These are phyloP conservation scores for Echium plantagineum DNA, from an alignment of 257 asterid species.

Conservation along the genomic window DNA sequence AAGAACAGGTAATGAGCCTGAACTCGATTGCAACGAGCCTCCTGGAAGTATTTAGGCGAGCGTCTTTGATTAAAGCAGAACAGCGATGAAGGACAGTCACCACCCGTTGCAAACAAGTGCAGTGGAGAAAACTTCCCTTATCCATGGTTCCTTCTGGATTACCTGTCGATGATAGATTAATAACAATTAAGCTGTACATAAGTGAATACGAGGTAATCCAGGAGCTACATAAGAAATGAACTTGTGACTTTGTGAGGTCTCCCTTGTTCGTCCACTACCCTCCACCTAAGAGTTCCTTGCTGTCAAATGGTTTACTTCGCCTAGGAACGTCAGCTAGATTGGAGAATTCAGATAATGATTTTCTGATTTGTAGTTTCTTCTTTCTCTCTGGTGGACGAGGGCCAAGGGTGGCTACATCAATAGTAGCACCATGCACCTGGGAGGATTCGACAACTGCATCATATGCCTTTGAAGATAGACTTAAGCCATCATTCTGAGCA, in stretches of 20 bases:
- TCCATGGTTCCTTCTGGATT: neutral
- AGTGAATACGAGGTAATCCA: neutral
- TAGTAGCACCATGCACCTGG: slow-evolving; percentile 31
- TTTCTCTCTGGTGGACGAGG: slow-evolving; percentile 54
- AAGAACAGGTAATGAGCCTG: too few relatives aligned
- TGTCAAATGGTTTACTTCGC: slow-evolving; percentile 44
- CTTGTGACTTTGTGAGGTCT: slow-evolving; percentile 13
- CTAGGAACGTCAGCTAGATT: slow-evolving; percentile 55
- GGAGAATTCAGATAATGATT: slow-evolving; percentile 38
- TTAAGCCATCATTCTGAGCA: slow-evolving; percentile 51
- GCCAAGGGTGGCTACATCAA: slow-evolving; percentile 46
- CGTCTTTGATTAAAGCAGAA: neutral
- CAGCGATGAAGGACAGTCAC: neutral
- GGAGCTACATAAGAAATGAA: slow-evolving; percentile 6
- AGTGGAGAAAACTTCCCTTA: neutral
- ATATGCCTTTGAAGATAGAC: slow-evolving; percentile 64
- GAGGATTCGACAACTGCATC: slow-evolving; percentile 46
- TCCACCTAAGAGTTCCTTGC: slow-evolving; percentile 23
- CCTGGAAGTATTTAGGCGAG: neutral
- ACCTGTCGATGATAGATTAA: neutral
- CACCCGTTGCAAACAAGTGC: neutral
- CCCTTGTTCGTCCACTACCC: slow-evolving; percentile 13
- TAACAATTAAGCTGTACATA: neutral
- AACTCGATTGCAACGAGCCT: too few relatives aligned
- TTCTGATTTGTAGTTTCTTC: slow-evolving; percentile 38